These are phyloP conservation scores for Amanita subjunquillea DNA, from an alignment of 768 basidiomycete species.

Conservation along the genomic window DNA sequence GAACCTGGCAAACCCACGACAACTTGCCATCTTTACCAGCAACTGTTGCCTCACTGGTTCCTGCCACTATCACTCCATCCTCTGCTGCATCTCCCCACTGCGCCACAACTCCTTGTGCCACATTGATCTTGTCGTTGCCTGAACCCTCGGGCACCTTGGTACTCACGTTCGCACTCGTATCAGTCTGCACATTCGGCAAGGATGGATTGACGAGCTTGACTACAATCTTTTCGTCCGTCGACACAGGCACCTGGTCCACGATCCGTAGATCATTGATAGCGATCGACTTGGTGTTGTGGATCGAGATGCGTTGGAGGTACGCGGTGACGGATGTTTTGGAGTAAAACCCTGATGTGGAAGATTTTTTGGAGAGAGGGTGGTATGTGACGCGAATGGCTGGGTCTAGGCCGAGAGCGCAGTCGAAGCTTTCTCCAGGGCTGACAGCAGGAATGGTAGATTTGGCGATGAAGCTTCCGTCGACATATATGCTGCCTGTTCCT, in stretches of 20 bases:
- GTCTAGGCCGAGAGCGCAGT: too few relatives aligned
- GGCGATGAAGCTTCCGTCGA: too few relatives aligned
- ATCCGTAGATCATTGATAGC: constrained; percentile 17
- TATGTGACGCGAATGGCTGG: too few relatives aligned
- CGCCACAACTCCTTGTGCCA: constrained; percentile 16
- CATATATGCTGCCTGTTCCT: too few relatives aligned
- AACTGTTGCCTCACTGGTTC: constrained; percentile 15
- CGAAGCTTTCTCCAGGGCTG: too few relatives aligned
- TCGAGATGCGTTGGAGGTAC: constrained; percentile 25
- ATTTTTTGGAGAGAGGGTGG: constrained; percentile 23
- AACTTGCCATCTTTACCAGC: constrained; percentile 24
- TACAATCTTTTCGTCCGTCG: constrained; percentile 19
- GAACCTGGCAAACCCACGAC: constrained; percentile 21
- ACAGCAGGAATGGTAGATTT: too few relatives aligned
- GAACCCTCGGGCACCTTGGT: neutral
- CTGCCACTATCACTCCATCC: constrained; percentile 4
- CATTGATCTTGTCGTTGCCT: constrained; percentile 10
- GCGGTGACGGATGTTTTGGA: constrained; percentile 18
- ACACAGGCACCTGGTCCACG: constrained; percentile 25
- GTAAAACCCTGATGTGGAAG: constrained; percentile 23
- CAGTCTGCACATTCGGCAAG: constrained; percentile 6
- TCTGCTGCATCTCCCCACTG: constrained; percentile 19
- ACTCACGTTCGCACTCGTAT: neutral
- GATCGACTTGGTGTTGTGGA: constrained; percentile 23
- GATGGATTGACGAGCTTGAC: constrained; percentile 22